Conservation (phyloP, 176 grass and related monocot genomes). For the Pontederia paniculata region DNA sequence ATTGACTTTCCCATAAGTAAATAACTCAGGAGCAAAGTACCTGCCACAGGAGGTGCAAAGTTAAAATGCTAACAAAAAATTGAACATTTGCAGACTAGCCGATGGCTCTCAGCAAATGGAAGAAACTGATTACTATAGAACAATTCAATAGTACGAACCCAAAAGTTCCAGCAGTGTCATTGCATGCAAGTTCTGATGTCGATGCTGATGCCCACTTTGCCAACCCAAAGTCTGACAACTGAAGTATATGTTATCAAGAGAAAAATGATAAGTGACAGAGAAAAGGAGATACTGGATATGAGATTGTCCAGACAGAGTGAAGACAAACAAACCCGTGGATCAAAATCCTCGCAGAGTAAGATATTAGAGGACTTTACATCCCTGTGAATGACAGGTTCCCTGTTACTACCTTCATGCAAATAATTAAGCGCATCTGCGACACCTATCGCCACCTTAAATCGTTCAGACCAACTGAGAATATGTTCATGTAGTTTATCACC, state of each 20-base stretch:
- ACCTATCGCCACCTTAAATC: slow-evolving; percentile 63
- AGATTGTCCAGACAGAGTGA: not conserved
- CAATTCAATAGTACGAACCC: slow-evolving; percentile 39
- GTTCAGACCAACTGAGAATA: slow-evolving; percentile 54
- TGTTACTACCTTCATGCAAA: slow-evolving; percentile 48
- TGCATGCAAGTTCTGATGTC: slow-evolving; percentile 53
- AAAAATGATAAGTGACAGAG: not conserved
- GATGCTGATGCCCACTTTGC: slow-evolving; percentile 72
- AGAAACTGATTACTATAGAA: too few species aligned
- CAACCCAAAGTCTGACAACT: slow-evolving; percentile 95
- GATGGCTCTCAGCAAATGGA: not conserved
- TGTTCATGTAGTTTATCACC: slow-evolving; percentile 36
- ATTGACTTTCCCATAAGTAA: slow-evolving; percentile 71
- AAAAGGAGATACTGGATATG: not conserved
- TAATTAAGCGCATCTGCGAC: slow-evolving; percentile 74
- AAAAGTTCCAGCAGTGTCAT: slow-evolving; percentile 88
- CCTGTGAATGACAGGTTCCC: slow-evolving; percentile 63
- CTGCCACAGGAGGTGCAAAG: slow-evolving; percentile 31
- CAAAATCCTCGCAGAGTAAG: slow-evolving; percentile 73
- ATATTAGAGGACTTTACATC: slow-evolving; percentile 98
- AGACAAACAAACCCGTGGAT: slow-evolving; percentile 50
- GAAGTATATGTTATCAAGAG: slow-evolving; percentile 9
- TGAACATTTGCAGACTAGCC: slow-evolving; percentile 3
- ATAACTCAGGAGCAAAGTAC: slow-evolving; percentile 91
- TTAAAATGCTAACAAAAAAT: slow-evolving; percentile 21